phyloP scores from a whole-genome alignment of 2,329 filamentous ascomycete species.

The Iodosphaeria phyllophila region DNA sequence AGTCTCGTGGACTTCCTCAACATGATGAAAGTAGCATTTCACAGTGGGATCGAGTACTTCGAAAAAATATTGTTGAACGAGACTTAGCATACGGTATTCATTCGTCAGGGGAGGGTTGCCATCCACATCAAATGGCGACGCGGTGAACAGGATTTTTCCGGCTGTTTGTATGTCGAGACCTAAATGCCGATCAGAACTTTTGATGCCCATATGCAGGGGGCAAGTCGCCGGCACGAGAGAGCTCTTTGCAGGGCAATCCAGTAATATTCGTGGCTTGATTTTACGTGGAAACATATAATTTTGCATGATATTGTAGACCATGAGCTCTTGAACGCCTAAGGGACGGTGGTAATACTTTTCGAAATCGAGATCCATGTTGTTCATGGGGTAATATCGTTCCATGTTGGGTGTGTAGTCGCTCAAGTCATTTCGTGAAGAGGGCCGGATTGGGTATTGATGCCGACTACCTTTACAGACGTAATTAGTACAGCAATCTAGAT shows the following conservation, averaged over 20 bases:
- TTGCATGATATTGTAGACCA: conserved; percentile 14
- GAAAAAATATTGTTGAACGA: background rate
- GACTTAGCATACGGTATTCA: background rate
- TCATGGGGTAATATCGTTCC: conserved; percentile 14
- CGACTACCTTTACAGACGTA: no score
- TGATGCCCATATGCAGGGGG: conserved; percentile 4
- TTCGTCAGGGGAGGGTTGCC: no score
- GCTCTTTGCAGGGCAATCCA: conserved; percentile 1
- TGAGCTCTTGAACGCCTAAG: conserved; percentile 12
- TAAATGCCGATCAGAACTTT: conserved; percentile 2
- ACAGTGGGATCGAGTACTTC: conserved; percentile 1
- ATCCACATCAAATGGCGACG: no score
- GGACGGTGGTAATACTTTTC: conserved; percentile 14
- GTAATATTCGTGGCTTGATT: conserved; percentile 4
- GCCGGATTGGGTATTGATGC: no score
- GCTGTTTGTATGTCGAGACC: background rate
- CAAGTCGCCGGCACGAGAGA: conserved; percentile 4
- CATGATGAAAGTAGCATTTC: conserved; percentile 4
- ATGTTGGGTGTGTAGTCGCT: no score
- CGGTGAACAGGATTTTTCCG: no score
- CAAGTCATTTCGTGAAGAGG: no score
- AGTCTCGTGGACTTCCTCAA: background rate
- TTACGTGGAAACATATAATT: conserved; percentile 10
- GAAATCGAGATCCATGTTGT: conserved; percentile 14
- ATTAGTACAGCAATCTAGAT: no score